Evolutionary conservation across 1,139 yeast genomes (phyloP), one percentile per base, ranked within the genome.

Genomic region (Suhomyces bribrorum): DNA sequence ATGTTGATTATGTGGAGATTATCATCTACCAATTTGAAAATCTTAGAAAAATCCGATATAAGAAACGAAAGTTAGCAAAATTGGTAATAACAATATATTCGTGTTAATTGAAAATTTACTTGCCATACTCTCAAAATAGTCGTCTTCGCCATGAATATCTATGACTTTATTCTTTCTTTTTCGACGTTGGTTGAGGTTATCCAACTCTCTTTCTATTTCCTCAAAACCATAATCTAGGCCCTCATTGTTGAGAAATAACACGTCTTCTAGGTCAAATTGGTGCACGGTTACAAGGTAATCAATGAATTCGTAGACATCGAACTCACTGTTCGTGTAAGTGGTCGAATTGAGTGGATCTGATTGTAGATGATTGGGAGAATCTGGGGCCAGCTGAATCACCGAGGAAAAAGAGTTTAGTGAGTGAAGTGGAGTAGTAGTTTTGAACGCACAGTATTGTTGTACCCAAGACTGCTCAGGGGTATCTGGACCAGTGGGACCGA

Each of bases 1-100:
- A 86, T 85, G 85, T 57, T 85, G 57, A 52, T 86, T 5, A 61
- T 87, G 51, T 89, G 96, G 96, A 69, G 88, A 47, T 54, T 84
- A 30, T 67, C 83, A 14, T 61, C 77, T 26, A 79, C 87, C 3
- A 73, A 77, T 46, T 69, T 83, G 24, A 83, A 78, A 11, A 79
- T 78, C 4, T 55, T 59, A 26, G 40, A 39, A 18, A 39, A 25
- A 17, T 28, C 37, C 11, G 29, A 35, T 5, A 29, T 39, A 14
- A n/a, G 38, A 31, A 23, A 13, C 27, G 26, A 31, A 11, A 11
- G 16, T 9, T 7, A 23, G 11, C 5, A n/a, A 11, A 3, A 18
- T 9, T 7, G 13, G 6, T 7, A 24, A 13, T 5, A 9, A 3
- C 17, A 27, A 12, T 14, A 27, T 13, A 13, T 27, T 14, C 12